These are phyloP conservation scores for Pseudogymnoascus sp. DNA, from an alignment of 2,329 filamentous ascomycete species.

Conservation along the genomic window DNA sequence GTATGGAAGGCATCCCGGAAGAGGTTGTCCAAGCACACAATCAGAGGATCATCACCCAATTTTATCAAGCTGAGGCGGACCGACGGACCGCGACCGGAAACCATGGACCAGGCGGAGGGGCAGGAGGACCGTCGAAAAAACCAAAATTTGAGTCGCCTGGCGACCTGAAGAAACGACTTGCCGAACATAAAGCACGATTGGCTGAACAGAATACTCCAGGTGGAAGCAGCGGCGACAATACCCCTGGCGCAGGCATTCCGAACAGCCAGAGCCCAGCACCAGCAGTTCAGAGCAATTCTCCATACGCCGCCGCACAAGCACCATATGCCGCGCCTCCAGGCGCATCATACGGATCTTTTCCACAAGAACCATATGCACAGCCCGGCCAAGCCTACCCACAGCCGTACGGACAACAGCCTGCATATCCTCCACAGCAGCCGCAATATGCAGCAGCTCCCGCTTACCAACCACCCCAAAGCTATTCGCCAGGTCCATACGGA, in stretches of 20 bases:
- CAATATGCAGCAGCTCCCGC: constrained; percentile 27
- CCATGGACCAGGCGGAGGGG: constrained; percentile 53
- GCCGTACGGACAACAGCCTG: constrained; percentile 28
- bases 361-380: constrained; percentile 29
- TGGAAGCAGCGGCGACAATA: constrained; percentile 47
- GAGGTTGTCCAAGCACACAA: constrained; percentile 77
- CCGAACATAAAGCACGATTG: constrained; percentile 64
- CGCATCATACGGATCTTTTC: constrained; percentile 27
- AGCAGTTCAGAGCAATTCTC: constrained; percentile 28
- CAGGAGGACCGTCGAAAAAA: constrained; percentile 57
- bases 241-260: constrained; percentile 32
- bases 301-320: constrained; percentile 22
- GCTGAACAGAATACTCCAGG: constrained; percentile 51
- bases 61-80: constrained; percentile 77
- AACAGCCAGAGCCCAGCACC: constrained; percentile 42
- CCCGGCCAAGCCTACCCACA: constrained; percentile 35
- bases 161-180: constrained; percentile 72
- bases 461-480: constrained; percentile 26
- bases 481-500: constrained; percentile 24
- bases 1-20: constrained; percentile 92
- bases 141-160: constrained; percentile 65
- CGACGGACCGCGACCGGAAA: constrained; percentile 77
- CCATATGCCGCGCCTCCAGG: constrained; percentile 12
- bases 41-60: constrained; percentile 76
- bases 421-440: constrained; percentile 26